These are phyloP conservation scores for Chytriomyces sp. DNA, from an alignment of 192 early-diverging fungal genomes.

Conservation along the genomic window DNA sequence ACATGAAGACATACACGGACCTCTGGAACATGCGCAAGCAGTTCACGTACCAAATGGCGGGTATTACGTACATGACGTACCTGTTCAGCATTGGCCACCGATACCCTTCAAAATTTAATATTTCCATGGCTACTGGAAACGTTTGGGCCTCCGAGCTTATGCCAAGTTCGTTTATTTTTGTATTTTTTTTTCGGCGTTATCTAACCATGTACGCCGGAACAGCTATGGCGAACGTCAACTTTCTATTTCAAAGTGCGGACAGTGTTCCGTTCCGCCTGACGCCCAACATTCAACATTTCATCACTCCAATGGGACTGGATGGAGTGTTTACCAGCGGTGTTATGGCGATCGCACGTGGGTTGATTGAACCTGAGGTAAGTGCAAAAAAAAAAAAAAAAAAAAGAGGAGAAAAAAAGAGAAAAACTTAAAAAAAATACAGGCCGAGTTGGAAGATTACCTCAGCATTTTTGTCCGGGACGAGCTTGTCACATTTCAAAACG, in stretches of 20 bases:
- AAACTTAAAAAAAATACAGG: slow-evolving; percentile 37
- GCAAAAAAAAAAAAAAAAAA: neutral
- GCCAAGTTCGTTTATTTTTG: slow-evolving; percentile 60
- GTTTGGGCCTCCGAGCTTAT: slow-evolving; percentile 87
- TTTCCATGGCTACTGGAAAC: slow-evolving; percentile 84
- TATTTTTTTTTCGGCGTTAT: neutral
- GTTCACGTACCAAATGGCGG: slow-evolving; percentile 89
- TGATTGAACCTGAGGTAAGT: slow-evolving; percentile 80
- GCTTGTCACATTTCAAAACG: slow-evolving; percentile 76
- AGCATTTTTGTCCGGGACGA: slow-evolving; percentile 95
- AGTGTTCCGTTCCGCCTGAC: slow-evolving; percentile 97
- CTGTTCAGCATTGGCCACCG: slow-evolving; percentile 87
- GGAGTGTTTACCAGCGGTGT: slow-evolving; percentile 86
- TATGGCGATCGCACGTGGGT: slow-evolving; percentile 80
- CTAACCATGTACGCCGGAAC: slow-evolving; percentile 25
- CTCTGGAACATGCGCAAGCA: slow-evolving; percentile 94
- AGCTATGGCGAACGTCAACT: slow-evolving; percentile 49
- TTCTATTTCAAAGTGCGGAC: slow-evolving; percentile 72
- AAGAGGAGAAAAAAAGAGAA: neutral
- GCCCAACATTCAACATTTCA: slow-evolving; percentile 94
- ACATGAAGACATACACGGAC: slow-evolving; percentile 81
- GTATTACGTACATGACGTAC: slow-evolving; percentile 89
- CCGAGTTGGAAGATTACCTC: slow-evolving; percentile 92
- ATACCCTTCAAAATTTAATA: slow-evolving; percentile 84
- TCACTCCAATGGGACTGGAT: slow-evolving; percentile 91